Conservation (phyloP, 1,139 yeast genomes). For the Scheffersomyces segobiensis region DNA sequence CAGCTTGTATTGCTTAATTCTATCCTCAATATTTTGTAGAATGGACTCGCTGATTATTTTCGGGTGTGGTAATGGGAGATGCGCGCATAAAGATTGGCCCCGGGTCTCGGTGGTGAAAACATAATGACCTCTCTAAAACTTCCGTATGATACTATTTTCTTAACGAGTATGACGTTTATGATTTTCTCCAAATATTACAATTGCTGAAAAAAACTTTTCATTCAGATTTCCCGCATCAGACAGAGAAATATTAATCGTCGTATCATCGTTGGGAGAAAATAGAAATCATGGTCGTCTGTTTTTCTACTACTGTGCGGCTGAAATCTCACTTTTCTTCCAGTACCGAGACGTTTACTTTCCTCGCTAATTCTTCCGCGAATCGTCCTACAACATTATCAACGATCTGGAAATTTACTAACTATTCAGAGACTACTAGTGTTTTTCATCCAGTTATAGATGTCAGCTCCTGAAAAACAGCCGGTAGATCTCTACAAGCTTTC, state of each 20-base stretch:
- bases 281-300: not conserved
- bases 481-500: conserved; percentile 37
- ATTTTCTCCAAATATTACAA: too few species aligned
- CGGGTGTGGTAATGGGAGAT: not conserved
- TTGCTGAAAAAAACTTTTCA: too few species aligned
- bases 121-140: not conserved
- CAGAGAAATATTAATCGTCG: too few species aligned
- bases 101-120: not conserved
- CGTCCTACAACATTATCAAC: not conserved
- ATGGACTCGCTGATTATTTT: not conserved
- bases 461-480: conserved; percentile 7
- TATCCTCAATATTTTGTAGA: not conserved
- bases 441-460: conserved; percentile 1
- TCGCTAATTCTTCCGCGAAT: not conserved
- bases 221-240: too few species aligned
- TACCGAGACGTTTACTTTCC: not conserved
- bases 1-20: not conserved
- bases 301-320: not conserved
- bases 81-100: not conserved
- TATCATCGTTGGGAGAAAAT: too few species aligned
- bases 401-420: not conserved
- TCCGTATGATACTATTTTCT: too few species aligned
- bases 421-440: not conserved
- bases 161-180: too few species aligned
- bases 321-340: not conserved